Evolutionary conservation across 345 rosid genomes (phyloP).

Genomic region (Nasturtium officinale): DNA sequence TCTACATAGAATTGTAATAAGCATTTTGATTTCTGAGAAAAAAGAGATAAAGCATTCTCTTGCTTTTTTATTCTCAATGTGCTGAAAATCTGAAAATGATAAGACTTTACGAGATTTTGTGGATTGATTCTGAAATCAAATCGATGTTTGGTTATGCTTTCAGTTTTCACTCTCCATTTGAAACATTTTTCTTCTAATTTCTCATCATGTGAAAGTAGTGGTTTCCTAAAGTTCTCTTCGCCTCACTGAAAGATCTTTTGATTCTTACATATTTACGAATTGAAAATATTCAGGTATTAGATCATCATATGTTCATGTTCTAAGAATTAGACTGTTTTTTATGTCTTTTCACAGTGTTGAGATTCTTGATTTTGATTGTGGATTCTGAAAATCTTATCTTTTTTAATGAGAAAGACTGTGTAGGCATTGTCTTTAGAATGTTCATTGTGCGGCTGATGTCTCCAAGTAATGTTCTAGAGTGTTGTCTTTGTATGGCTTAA

Average conservation of each 20-base stretch:
- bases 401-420: neutral
- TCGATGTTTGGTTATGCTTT: constrained; percentile 5
- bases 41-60: neutral
- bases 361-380: neutral
- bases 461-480: neutral
- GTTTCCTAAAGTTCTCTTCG: neutral
- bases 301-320: constrained; percentile 1
- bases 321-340: neutral
- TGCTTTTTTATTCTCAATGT: neutral
- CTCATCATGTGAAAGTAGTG: neutral
- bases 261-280: neutral
- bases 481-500: neutral
- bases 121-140: neutral
- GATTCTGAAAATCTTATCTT: neutral
- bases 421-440: neutral
- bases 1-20: neutral
- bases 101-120: neutral
- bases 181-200: neutral
- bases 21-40: neutral
- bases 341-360: constrained; percentile 3
- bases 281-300: neutral
- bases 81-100: neutral
- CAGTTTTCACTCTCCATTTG: neutral
- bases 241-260: neutral
- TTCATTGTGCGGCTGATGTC: neutral